Percentiles rank a stretch among this genome's conserved stretches.
Conservation (phyloP, 495 filamentous ascomycete genomes). For the Aspergillus cristatus region DNA sequence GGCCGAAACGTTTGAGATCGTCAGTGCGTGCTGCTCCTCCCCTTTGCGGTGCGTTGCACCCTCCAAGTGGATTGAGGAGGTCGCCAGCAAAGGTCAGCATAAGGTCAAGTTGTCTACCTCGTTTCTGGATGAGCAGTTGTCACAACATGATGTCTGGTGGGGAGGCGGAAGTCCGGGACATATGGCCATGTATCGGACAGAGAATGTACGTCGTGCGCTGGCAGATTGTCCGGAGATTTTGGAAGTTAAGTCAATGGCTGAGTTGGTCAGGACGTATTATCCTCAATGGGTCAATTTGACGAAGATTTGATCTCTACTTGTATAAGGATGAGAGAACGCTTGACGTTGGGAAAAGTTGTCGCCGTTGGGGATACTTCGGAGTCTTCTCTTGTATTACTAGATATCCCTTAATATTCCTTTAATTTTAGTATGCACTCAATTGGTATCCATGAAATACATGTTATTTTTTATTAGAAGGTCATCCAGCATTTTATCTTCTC, state of each 20-base stretch:
- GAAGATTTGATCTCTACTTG: too few species aligned
- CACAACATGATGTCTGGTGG: constrained; percentile 1
- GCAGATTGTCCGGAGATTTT: neutral
- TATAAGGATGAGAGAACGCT: too few species aligned
- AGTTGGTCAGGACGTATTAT: neutral
- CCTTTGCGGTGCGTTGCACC: neutral
- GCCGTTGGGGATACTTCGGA: too few species aligned
- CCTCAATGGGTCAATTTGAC: neutral
- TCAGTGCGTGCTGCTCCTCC: neutral
- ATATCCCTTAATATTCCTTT: too few species aligned
- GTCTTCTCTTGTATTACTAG: too few species aligned
- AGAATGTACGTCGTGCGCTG: constrained; percentile 1
- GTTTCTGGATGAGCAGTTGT: constrained; percentile 5
- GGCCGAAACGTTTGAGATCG: neutral
- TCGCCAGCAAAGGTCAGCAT: neutral
- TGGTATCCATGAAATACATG: too few species aligned
- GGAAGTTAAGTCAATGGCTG: neutral
- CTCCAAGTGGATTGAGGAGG: constrained; percentile 1
- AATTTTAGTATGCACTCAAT: too few species aligned
- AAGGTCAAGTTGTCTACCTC: neutral
- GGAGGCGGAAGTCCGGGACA: constrained; percentile 1
- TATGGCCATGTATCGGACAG: constrained; percentile 5
- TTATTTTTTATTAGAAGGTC: too few species aligned
- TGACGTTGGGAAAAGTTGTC: too few species aligned
- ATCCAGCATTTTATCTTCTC: too few species aligned